Percentiles rank a stretch among this genome's conserved stretches.
Conservation (phyloP, 768 basidiomycete species). For the Leucocoprinus leucothites region DNA sequence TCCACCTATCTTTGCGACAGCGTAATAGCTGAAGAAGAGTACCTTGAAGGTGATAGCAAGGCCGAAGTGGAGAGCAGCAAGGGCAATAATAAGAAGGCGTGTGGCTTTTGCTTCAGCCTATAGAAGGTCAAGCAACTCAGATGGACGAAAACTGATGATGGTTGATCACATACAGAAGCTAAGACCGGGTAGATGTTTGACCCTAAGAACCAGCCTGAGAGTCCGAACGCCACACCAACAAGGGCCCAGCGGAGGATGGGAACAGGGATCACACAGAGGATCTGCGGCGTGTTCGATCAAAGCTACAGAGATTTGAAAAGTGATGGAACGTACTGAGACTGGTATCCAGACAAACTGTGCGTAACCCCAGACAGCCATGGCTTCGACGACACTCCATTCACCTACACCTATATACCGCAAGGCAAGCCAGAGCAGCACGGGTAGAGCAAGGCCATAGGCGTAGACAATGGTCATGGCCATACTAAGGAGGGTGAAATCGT, state of each 20-base stretch:
- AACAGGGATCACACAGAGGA: slow-evolving; percentile 84
- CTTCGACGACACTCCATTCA: slow-evolving; percentile 88
- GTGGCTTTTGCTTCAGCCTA: slow-evolving; percentile 87
- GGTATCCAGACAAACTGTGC: slow-evolving; percentile 87
- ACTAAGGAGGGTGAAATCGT: slow-evolving; percentile 83
- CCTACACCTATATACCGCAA: slow-evolving; percentile 85
- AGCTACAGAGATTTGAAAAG: background rate
- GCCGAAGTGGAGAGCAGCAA: slow-evolving; percentile 72
- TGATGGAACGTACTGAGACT: slow-evolving; percentile 55
- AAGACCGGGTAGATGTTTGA: slow-evolving; percentile 89
- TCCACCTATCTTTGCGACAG: slow-evolving; percentile 38
- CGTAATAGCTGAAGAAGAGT: slow-evolving; percentile 56
- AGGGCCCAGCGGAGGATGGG: slow-evolving; percentile 81
- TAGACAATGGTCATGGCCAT: slow-evolving; percentile 86
- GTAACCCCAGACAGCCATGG: slow-evolving; percentile 79
- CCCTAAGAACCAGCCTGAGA: slow-evolving; percentile 87
- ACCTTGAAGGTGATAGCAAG: slow-evolving; percentile 87
- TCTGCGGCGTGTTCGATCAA: slow-evolving; percentile 30
- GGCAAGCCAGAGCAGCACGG: slow-evolving; percentile 79
- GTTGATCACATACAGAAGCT: slow-evolving; percentile 55
- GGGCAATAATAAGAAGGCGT: slow-evolving; percentile 74
- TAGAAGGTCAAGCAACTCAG: slow-evolving; percentile 1
- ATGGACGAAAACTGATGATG: background rate
- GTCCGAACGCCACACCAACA: slow-evolving; percentile 63
- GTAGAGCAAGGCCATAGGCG: slow-evolving; percentile 79